Conservation (phyloP, 306 rosid species). For the Cicer pinnatifidum region DNA sequence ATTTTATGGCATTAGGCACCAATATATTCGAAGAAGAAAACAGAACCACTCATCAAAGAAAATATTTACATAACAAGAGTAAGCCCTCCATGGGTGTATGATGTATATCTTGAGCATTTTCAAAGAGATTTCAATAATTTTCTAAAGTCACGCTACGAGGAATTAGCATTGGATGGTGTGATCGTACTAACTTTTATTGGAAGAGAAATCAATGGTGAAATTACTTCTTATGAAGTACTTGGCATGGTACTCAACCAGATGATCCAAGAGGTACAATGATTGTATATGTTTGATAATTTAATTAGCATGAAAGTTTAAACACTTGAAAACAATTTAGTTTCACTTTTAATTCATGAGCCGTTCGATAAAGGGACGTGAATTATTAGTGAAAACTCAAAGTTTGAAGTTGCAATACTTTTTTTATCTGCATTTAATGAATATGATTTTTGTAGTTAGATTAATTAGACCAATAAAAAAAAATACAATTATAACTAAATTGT, state of each 20-base stretch:
- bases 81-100: constrained; percentile 41
- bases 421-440: too few relatives aligned
- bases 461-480: too few relatives aligned
- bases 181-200: constrained; percentile 54
- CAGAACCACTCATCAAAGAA: constrained; percentile 28
- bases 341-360: too few relatives aligned
- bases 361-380: too few relatives aligned
- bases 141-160: constrained; percentile 49
- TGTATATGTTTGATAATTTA: neutral
- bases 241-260: constrained; percentile 52
- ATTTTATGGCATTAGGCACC: constrained; percentile 37
- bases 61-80: constrained; percentile 35
- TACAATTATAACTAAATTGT: too few relatives aligned
- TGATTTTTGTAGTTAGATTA: too few relatives aligned
- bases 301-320: neutral
- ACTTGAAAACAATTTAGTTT: neutral
- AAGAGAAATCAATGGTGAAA: constrained; percentile 14
- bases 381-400: too few relatives aligned
- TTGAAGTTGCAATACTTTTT: rapidly evolving
- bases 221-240: constrained; percentile 27
- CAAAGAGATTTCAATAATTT: constrained; percentile 50
- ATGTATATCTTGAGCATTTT: constrained; percentile 49
- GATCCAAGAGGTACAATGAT: constrained; percentile 51
- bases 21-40: neutral
- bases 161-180: constrained; percentile 47